Base-by-base conservation (phyloP, 192 early-diverging fungal species). In the Radiomyces spectabilis region DNA sequence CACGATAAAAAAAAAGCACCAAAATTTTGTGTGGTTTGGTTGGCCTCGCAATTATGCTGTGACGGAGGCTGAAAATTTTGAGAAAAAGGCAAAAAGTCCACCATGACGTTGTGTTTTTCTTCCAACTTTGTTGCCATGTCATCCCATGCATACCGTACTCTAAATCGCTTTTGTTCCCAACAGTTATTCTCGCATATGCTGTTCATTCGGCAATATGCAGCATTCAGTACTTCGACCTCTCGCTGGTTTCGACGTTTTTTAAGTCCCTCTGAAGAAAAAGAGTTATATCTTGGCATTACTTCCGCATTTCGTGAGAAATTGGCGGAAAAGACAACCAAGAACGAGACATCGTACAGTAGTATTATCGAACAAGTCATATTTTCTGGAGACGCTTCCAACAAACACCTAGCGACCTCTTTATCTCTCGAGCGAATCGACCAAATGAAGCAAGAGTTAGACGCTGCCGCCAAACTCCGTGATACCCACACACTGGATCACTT, bases 281-380 rank as follows among this genome's bases (percentile, higher is more conserved):
- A 61, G 29, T 24, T 68, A 1, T 68, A 68, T 30, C 37, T 52
- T 26, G 51, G 54, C 5, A 42, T 68, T 24, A 68, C 65, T 16
- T 37, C 53, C 13, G 41, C 55, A 4, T 68, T 68, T 30, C 65
- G 65, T 4, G 59, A 61, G n/a, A 41, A 61, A 31, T 50, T 68
- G 5, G 42, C 45, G 22, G 47, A 55, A 34, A 50, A 61, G 24
- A 25, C 65, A 4, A 33, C 19, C 9, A 29, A 47, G 32, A 61
- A 40, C 13, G 16, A 48, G 19, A 31, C 46, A 29, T 51, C 53
- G 4, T 68, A 68, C 19, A 51, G 50, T 1, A 57, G 43, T 15
- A 68, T 68, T 19, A 68, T 68, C 13, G 65, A 68, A 5, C 48
- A 61, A 15, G 51, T 59, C 4, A 55, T 68, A 26, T 35, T 57